phyloP scores from a whole-genome alignment of 768 basidiomycete species.

The Hemileccinum impolitum region DNA sequence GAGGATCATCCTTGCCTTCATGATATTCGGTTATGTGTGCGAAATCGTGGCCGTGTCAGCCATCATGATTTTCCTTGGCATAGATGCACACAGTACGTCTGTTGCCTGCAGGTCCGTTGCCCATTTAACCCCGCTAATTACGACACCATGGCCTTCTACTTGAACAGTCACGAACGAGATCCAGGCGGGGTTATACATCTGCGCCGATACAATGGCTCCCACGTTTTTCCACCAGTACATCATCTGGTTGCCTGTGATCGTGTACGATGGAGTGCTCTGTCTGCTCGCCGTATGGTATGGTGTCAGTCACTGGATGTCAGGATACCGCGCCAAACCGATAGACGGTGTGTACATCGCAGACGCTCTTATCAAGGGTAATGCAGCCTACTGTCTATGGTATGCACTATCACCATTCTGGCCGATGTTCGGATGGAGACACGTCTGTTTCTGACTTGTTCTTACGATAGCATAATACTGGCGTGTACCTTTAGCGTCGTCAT shows the following conservation, averaged over 20 bases:
- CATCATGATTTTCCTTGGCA: conserved; percentile 5
- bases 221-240: conserved; percentile 1
- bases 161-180: conserved; percentile 11
- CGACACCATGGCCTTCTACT: not conserved
- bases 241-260: conserved; percentile 9
- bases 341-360: conserved; percentile 4
- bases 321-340: not conserved
- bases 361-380: conserved; percentile 11
- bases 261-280: conserved; percentile 3
- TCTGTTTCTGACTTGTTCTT: not conserved
- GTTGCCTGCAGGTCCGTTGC: too few species aligned
- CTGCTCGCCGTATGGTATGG: conserved; percentile 7
- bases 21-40: conserved; percentile 5
- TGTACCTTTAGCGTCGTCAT: conserved; percentile 1
- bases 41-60: conserved; percentile 5
- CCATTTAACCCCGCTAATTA: not conserved
- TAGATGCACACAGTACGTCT: conserved; percentile 3
- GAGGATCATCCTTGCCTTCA: conserved; percentile 1
- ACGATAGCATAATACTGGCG: conserved; percentile 9
- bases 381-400: conserved; percentile 17
- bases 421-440: not conserved
- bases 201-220: not conserved
- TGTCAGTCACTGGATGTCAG: not conserved
- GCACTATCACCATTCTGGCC: not conserved
- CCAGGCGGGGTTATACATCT: conserved; percentile 1